Evolutionary conservation across 305 asterid genomes (phyloP), one percentile per base, ranked within the genome.

Genomic region (Fraxinus nigra): DNA sequence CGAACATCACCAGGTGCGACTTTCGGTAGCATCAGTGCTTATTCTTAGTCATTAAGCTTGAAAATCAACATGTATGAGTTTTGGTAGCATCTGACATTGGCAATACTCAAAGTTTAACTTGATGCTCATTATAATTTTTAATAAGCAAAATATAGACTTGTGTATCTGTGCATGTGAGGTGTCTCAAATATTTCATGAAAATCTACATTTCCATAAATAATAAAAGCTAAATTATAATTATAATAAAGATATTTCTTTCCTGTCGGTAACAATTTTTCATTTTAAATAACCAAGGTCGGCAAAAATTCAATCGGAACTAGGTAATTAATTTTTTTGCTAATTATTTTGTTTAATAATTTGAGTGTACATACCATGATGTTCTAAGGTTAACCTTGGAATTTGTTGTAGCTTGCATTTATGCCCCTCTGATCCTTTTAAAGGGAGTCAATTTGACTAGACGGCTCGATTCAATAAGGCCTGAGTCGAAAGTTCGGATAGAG

Each of bases 381-480:
- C 70, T 2, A 61, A 20, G 20, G 3, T 61, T 28, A 30, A 65
- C 88, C 86, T 90, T 85, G 90, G 87, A 77, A 86, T 83, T 84
- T 82, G 86, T 75, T 89, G 91, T 88, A 92, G 82, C 85, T 78
- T 40, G 87, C 90, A 89, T 88, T 90, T 76, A 90, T 89, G 89
- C 82, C 65, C 63, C 86, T 78, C 87, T 85, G 90, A 80, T 85
- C 82, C 69, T 80, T 83, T 78, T 83, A 82, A 37, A 7, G 43
- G 43, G 10, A 7, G 43, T 37, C 43, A 37, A 37, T 37, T 37
- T 37, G 43, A 7, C 2, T 37, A 37, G 40, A 8, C 9, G 1
- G 43, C 10, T 37, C 9, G 43, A 37, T 3, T 30, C 33, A 3
- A 30, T 30, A 30, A 30, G 33, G 3, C 33, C 9, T 37, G 1